Conservation (phyloP, 257 asterid species). For the Mitragyna speciosa region DNA sequence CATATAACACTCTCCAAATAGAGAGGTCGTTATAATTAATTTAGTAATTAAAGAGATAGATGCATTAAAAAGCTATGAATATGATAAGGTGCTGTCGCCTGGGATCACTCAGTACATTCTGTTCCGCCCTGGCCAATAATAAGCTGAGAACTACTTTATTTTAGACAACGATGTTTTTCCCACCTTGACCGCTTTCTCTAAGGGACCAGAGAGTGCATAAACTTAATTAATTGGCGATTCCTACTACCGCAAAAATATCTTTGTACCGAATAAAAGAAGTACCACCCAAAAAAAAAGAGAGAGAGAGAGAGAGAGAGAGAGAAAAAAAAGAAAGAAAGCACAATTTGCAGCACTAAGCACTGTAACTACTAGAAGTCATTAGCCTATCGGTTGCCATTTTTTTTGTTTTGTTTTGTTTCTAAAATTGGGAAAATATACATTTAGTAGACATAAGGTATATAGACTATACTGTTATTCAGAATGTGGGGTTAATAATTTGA, state of each 20-base stretch:
- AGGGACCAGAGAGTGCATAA: neutral
- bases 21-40: slow-evolving; percentile 1
- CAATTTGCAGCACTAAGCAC: neutral
- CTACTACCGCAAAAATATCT: neutral
- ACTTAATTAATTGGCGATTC: neutral
- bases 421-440: too few species aligned
- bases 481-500: too few species aligned
- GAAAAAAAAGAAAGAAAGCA: neutral
- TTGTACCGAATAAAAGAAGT: neutral
- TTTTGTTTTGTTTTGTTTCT: too few species aligned
- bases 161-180: slow-evolving; percentile 31
- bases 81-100: slow-evolving; percentile 40
- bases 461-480: too few species aligned
- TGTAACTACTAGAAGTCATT: neutral
- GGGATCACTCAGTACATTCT: slow-evolving; percentile 34
- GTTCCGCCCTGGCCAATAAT: slow-evolving; percentile 45
- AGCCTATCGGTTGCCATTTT: neutral
- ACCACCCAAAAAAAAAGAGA: neutral
- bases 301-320: too few species aligned
- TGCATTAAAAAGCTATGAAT: neutral
- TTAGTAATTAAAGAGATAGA: neutral
- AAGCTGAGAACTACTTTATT: slow-evolving; percentile 37
- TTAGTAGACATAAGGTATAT: too few species aligned
- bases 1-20: slow-evolving; percentile 12
- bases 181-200: slow-evolving; percentile 49